Evolutionary conservation across 805 yeast species (phyloP), one percentile per base, ranked within the genome.

Genomic region (Scheffersomyces coipomensis): DNA sequence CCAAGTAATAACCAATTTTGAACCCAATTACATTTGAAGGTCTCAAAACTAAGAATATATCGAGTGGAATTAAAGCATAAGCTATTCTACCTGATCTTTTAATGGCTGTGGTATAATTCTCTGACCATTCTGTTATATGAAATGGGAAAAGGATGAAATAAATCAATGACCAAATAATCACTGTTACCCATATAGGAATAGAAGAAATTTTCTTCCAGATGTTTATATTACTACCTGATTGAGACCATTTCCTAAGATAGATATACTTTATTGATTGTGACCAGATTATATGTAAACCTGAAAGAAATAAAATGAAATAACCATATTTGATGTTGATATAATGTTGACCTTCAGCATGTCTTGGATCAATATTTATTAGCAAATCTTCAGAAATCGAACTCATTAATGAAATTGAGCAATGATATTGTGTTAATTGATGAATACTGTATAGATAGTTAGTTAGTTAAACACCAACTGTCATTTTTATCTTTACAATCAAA

Each of bases 51-150:
- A 84, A 51, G 27, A 76, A 67, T 2, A 83, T 60, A 46, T 78
- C 78, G 24, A 85, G 57, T 0, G 88, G 83, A 2, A 81, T 56
- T 33, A 85, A 58, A 1, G 74, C 72, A 50, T 78, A 83, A 1
- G 82, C 64, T 8, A 85, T 44, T 37, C 91, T 65, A 2, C 90
- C 95, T 24, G 75, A 48, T 35, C 91, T 63, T 52, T 82, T 84
- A 23, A 62, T 48, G 23, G 66, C 65, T 5, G 60, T 67, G 26
- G 53, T 53, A 39, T 66, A 55, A 19, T 63, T 57, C 40, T 52
- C 62, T 34, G 55, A 53, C 22, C 57, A 43, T 37, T 34, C n/a
- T 58, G 60, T 37, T 52, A 68, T 45, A 53, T 72, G 58, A 56
- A 64, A 39, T 56, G 62, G 32, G 51, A 58, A 32, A 2, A 75